Evolutionary conservation across 306 rosid species (phyloP).

Genomic region (Hippophae rhamnoides): DNA sequence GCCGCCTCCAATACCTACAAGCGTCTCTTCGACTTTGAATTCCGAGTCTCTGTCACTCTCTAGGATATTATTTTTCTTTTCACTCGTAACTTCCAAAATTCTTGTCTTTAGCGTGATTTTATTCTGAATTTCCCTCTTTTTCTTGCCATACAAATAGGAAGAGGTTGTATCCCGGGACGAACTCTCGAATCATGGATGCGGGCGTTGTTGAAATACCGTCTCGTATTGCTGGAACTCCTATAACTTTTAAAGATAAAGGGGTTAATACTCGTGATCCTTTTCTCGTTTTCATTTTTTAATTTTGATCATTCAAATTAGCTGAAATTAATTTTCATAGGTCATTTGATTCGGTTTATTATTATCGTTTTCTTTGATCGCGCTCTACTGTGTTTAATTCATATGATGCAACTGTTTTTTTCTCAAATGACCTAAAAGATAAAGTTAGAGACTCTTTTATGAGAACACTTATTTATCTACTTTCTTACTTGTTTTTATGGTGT

Average conservation of each 20-base stretch:
- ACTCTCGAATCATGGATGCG: constrained; percentile 35
- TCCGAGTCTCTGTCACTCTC: constrained; percentile 24
- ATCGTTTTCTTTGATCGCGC: no score
- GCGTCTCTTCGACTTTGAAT: constrained; percentile 8
- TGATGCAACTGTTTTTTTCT: no score
- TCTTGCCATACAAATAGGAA: constrained; percentile 30
- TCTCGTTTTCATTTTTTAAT: not conserved
- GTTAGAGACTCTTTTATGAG: no score
- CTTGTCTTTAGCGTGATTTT: not conserved
- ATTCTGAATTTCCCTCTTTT: constrained; percentile 20
- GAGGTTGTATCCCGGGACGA: constrained; percentile 10
- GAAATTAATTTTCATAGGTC: no score
- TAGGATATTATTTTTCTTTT: not conserved
- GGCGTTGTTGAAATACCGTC: constrained; percentile 43
- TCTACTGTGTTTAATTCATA: no score
- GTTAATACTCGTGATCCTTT: constrained; percentile 17
- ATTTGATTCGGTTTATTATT: no score
- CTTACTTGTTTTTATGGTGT: no score
- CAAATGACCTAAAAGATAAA: no score
- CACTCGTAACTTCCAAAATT: not conserved
- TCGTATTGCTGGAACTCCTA: constrained; percentile 16
- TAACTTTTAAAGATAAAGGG: constrained; percentile 35
- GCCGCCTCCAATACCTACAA: constrained; percentile 29
- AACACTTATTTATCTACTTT: no score
- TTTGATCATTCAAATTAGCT: no score